Base-by-base conservation (phyloP, 306 rosid genomes). In the Lathyrus sativus region DNA sequence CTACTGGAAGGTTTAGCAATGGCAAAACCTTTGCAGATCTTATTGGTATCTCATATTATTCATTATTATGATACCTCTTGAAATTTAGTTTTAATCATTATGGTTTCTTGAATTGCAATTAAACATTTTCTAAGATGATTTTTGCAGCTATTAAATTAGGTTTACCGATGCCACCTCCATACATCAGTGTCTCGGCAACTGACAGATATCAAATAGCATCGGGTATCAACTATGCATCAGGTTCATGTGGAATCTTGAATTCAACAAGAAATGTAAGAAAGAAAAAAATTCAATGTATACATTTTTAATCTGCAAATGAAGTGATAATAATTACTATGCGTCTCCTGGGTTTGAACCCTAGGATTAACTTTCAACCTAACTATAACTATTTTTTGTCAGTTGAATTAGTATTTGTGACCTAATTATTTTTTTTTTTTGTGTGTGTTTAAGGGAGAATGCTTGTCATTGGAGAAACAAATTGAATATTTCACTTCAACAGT, bases 401-500 rank as follows among this genome's bases (percentile, higher is more conserved):
- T 26, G 3, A 1, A 3, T 3, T 26, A 26, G 3, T 2, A 26
- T 26, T 1, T 26, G 28, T 2, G 28, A 26, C 28, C 1, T 2
- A n/a, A n/a, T 26, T 26, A 31, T 44, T 4, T 31, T 5, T 7
- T 13, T 6, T 13, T 43, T n/a, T n/a, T n/a, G n/a, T 55, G 2
- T 74, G 7, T 65, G 24, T 18, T 3, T 9, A 6, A 75, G 79
- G 79, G 74, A 24, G 68, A 24, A 4, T 75, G 74, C 8, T 26
- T 68, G 46, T 75, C 79, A 49, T 28, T 75, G 39, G 63, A 39
- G 2, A 60, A 75, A 75, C 79, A 75, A 68, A 28, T 60, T 39
- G 70, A 75, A 28, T 60, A 75, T 35, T 75, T 75, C 39, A 39
- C 48, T 0, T 75, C 74, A 68, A 75, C 74, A 17, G 74, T 67